Evolutionary conservation across 768 basidiomycete species (phyloP), one percentile per base, ranked within the genome.

Genomic region (Mrakia blollopis): DNA sequence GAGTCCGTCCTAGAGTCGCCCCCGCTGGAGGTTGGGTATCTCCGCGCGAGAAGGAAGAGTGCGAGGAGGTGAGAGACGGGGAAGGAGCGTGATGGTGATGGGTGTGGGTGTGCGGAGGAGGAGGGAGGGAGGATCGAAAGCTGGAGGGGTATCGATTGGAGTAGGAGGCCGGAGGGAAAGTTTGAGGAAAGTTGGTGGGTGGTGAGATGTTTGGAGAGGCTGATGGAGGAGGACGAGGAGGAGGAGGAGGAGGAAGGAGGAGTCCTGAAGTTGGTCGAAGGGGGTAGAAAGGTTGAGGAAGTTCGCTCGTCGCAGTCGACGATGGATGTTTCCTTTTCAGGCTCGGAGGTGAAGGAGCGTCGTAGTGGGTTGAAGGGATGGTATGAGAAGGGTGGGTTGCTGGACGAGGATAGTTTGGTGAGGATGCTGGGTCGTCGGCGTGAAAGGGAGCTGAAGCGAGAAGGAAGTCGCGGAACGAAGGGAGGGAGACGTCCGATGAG

Each of bases 381-480:
- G 18, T 50, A 28, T 57, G 57, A 57, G 57, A n/a, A 57, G 57
- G 57, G 57, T 57, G 28, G 57, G 57, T 57, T 11, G 23, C 9
- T 57, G 57, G 57, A 1, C 57, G 57, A 11, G 13, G 57, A 57
- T 25, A n/a, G 25, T 50, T 14, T 2, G 47, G 16, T 5, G 47
- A 50, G 47, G 47, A 50, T 18, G 2, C 18, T 21, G 2, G 11
- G 16, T 57, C 57, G 57, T 9, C 23, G 25, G 25, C 7, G n/a
- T 57, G 57, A 25, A 28, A 10, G 57, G 57, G 57, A 28, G 65
- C 44, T 23, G 65, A 39, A 21, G 65, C 35, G 65, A 68, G 65
- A 23, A 68, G 35, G 37, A 68, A 68, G 35, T 68, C 65, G 39
- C 65, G 65, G 37, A 68, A 65, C n/a, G 63, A 65, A 13, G 63